Percentiles rank a stretch among this genome's conserved stretches.
Evolutionary conservation across 1,139 yeast species (phyloP).

Genomic region (Kurtzmaniella quercitrusa): DNA sequence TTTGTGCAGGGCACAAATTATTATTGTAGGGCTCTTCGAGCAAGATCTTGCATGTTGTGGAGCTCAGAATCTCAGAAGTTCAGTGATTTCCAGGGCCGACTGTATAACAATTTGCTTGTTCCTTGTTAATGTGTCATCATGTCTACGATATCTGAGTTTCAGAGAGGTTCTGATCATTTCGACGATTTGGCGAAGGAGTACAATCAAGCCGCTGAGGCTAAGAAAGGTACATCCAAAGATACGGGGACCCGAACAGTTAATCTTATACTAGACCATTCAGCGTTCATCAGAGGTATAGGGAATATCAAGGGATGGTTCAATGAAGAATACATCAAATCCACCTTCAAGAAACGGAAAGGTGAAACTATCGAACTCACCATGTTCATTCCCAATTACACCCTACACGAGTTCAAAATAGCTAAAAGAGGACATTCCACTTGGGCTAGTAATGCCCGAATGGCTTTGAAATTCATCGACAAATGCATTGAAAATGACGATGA

Average conservation of each 20-base stretch:
- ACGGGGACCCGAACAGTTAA: slow-evolving; percentile 15
- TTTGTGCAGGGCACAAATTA: not conserved
- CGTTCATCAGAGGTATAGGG: slow-evolving; percentile 56
- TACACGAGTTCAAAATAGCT: slow-evolving; percentile 52
- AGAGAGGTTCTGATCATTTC: not conserved
- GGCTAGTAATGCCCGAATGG: slow-evolving; percentile 55
- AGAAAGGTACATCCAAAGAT: not conserved
- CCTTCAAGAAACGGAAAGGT: slow-evolving; percentile 9
- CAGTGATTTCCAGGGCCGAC: too few relatives aligned
- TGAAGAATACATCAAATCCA: slow-evolving; percentile 27
- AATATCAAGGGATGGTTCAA: slow-evolving; percentile 56
- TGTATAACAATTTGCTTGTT: too few relatives aligned
- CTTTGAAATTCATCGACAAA: slow-evolving; percentile 50
- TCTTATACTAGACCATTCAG: slow-evolving; percentile 54
- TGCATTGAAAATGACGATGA: slow-evolving; percentile 20
- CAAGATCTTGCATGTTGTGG: not conserved
- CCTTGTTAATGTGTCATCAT: not conserved
- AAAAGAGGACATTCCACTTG: slow-evolving; percentile 52
- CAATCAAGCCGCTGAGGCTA: not conserved
- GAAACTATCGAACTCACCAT: slow-evolving; percentile 25
- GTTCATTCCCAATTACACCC: slow-evolving; percentile 50
- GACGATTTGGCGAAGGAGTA: not conserved
- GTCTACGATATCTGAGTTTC: not conserved
- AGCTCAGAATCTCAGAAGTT: not conserved
- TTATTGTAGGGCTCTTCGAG: not conserved